phyloP scores from a whole-genome alignment of 192 early-diverging fungal species.

The Rhizophlyctis rosea region DNA sequence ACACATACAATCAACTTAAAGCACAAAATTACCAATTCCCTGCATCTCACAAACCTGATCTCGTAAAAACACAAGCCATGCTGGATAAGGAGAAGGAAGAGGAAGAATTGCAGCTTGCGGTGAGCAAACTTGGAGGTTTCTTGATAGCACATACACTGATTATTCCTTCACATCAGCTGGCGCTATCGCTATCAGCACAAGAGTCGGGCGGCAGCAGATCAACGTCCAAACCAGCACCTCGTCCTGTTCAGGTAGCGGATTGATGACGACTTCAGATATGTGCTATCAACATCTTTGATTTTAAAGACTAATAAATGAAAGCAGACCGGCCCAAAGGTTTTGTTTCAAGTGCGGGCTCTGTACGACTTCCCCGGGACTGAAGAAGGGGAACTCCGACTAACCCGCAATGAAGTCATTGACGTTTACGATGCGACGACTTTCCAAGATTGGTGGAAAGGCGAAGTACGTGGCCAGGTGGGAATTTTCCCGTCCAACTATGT shows the following conservation, averaged over 20 bases:
- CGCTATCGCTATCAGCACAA: constrained; percentile 74
- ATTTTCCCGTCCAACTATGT: constrained; percentile 99
- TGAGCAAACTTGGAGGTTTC: constrained; percentile 13
- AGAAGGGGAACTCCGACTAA: constrained; percentile 86
- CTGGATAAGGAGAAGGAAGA: constrained; percentile 89
- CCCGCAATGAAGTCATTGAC: constrained; percentile 80
- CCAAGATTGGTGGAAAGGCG: constrained; percentile 99
- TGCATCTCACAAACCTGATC: constrained; percentile 31
- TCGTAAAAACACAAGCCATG: constrained; percentile 41
- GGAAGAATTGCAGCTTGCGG: constrained; percentile 88
- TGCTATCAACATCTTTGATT: too few relatives aligned
- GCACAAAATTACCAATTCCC: constrained; percentile 46
- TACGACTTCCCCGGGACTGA: constrained; percentile 93
- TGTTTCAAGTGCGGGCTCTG: constrained; percentile 83
- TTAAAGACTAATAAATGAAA: too few relatives aligned
- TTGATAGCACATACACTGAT: background rate
- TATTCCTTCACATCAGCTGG: constrained; percentile 45
- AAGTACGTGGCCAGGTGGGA: constrained; percentile 78
- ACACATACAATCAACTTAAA: constrained; percentile 45
- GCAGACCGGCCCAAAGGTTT: constrained; percentile 33
- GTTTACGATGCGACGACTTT: constrained; percentile 90
- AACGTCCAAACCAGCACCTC: constrained; percentile 12
- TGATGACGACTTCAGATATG: background rate
- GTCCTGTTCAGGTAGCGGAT: background rate
- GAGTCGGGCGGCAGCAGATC: constrained; percentile 17